Conservation (phyloP, 2,329 filamentous ascomycete species). For the Phialophora chinensis region DNA sequence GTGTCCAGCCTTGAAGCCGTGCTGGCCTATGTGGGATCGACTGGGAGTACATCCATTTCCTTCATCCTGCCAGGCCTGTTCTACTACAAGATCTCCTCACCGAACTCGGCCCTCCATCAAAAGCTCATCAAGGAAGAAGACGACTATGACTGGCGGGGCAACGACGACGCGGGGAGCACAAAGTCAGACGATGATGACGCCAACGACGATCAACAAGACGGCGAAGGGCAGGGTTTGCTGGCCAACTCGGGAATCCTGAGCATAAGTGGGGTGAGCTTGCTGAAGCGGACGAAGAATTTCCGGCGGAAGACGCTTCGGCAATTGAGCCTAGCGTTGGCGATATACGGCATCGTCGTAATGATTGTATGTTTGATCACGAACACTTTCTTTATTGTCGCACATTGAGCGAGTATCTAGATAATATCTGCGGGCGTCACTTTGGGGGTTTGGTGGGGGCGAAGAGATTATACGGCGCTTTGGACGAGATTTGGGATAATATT, state of each 20-base stretch:
- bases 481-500: neutral
- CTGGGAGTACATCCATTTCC: slow-evolving; percentile 91
- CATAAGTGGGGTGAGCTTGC: slow-evolving; percentile 58
- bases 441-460: too few relatives aligned
- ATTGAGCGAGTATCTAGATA: slow-evolving; percentile 51
- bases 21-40: slow-evolving; percentile 92
- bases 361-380: slow-evolving; percentile 84
- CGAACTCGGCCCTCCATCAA: slow-evolving; percentile 85
- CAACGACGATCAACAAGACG: slow-evolving; percentile 58
- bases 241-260: slow-evolving; percentile 54
- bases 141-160: slow-evolving; percentile 63
- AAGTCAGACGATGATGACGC: slow-evolving; percentile 47
- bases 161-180: slow-evolving; percentile 48
- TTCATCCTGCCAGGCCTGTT: slow-evolving; percentile 96
- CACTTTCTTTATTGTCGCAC: slow-evolving; percentile 73
- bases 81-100: slow-evolving; percentile 97
- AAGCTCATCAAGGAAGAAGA: slow-evolving; percentile 89
- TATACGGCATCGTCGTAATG: slow-evolving; percentile 91
- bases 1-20: slow-evolving; percentile 89
- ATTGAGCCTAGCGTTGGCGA: slow-evolving; percentile 73
- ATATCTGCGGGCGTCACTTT: neutral
- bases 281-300: slow-evolving; percentile 62
- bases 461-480: neutral
- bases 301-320: slow-evolving; percentile 69
- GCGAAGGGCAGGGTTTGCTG: slow-evolving; percentile 44